phyloP scores from a whole-genome alignment of 768 basidiomycete genomes.

The Boletellus sp. region DNA sequence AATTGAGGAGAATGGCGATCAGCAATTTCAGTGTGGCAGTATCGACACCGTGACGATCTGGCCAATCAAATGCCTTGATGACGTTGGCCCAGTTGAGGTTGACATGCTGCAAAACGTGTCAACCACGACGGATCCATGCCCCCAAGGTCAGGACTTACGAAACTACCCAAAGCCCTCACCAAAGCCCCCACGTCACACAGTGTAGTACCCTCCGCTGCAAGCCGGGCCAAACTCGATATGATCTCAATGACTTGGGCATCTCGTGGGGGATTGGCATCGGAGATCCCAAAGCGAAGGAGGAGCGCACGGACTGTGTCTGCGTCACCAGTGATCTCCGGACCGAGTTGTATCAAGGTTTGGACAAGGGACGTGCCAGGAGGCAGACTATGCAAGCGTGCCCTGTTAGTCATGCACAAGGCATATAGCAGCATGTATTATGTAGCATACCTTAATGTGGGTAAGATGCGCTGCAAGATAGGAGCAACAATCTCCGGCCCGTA shows the following conservation, averaged over 20 bases:
- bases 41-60: conserved; percentile 81
- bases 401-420: conserved; percentile 11
- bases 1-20: conserved; percentile 81
- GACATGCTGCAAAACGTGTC: conserved; percentile 46
- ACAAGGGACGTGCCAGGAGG: conserved; percentile 65
- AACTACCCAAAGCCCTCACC: conserved; percentile 66
- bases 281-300: conserved; percentile 71
- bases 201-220: conserved; percentile 68
- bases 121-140: background rate
- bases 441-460: conserved; percentile 70
- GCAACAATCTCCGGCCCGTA: conserved; percentile 73
- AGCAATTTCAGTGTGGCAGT: conserved; percentile 86
- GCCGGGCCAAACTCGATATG: conserved; percentile 59
- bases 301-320: conserved; percentile 65
- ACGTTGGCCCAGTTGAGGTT: conserved; percentile 76
- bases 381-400: conserved; percentile 43
- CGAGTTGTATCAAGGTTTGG: conserved; percentile 72
- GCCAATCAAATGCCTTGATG: conserved; percentile 82
- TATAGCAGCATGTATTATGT: conserved; percentile 6
- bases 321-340: conserved; percentile 76
- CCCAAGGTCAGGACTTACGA: conserved; percentile 50
- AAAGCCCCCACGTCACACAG: conserved; percentile 74
- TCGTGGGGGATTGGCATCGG: conserved; percentile 65
- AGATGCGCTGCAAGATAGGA: conserved; percentile 70
- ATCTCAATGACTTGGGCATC: conserved; percentile 71